Conservation (phyloP, 371 early-diverging fungal species). For the Mucor piriformis region DNA sequence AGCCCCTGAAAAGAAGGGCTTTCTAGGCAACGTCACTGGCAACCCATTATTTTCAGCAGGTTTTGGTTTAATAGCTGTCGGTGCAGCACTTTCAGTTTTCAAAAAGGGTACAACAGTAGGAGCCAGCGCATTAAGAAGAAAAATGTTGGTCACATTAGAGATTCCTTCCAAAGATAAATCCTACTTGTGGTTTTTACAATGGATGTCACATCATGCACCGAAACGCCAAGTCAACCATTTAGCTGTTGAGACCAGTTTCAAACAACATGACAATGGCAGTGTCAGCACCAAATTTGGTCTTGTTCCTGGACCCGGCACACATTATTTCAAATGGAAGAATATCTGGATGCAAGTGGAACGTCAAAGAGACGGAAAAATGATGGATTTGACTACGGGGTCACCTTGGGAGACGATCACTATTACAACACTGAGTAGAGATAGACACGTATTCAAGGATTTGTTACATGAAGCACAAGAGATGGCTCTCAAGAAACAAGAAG, state of each 20-base stretch:
- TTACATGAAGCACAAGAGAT: conserved; percentile 82
- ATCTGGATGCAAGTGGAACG: conserved; percentile 91
- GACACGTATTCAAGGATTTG: conserved; percentile 72
- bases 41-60: conserved; percentile 97
- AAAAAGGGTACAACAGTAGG: conserved; percentile 73
- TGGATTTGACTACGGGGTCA: conserved; percentile 86
- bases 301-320: conserved; percentile 93
- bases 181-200: conserved; percentile 93
- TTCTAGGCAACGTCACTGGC: conserved; percentile 38
- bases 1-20: conserved; percentile 7
- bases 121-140: conserved; percentile 71
- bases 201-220: conserved; percentile 78
- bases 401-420: conserved; percentile 96
- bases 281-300: conserved; percentile 81
- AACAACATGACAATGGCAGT: conserved; percentile 91
- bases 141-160: conserved; percentile 88
- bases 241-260: conserved; percentile 86
- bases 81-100: conserved; percentile 81
- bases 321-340: conserved; percentile 80
- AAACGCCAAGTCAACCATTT: conserved; percentile 71
- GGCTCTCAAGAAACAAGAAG: conserved; percentile 87
- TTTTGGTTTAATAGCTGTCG: conserved; percentile 91
- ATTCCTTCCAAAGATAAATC: conserved; percentile 93
- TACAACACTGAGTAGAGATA: conserved; percentile 86
- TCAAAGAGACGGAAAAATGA: conserved; percentile 82